Conservation (phyloP, 352 stramenopile genomes). For the Globisporangium irregulare region DNA sequence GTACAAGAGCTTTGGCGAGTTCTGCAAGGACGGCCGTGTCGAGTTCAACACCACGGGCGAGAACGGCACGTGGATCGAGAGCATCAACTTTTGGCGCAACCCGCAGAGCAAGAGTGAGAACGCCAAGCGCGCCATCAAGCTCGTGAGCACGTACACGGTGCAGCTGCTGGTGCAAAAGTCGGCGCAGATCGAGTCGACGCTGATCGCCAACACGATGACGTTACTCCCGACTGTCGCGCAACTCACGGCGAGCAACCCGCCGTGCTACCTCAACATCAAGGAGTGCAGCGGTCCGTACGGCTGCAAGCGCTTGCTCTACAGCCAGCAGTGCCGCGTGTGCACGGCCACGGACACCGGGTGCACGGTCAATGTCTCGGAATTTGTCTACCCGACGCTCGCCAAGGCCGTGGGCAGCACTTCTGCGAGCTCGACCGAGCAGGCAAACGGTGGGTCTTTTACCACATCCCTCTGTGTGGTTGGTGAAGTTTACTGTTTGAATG, state of each 20-base stretch:
- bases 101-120: constrained; percentile 50
- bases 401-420: background rate
- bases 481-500: too few relatives aligned
- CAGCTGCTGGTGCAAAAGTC: constrained; percentile 28
- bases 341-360: constrained; percentile 5
- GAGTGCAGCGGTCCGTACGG: constrained; percentile 42
- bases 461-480: too few relatives aligned
- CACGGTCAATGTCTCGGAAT: background rate
- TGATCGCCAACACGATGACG: constrained; percentile 34
- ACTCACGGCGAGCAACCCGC: constrained; percentile 45
- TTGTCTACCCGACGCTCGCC: constrained; percentile 10
- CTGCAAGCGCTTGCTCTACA: constrained; percentile 58
- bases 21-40: constrained; percentile 49
- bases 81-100: constrained; percentile 63
- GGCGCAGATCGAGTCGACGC: constrained; percentile 23
- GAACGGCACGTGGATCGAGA: constrained; percentile 30
- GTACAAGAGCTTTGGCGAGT: constrained; percentile 67
- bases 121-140: constrained; percentile 29
- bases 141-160: constrained; percentile 46
- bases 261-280: constrained; percentile 64
- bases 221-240: constrained; percentile 38
- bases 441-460: too few relatives aligned
- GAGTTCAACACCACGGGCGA: constrained; percentile 46
- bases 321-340: constrained; percentile 60
- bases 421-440: too few relatives aligned